phyloP scores from a whole-genome alignment of 2,329 filamentous ascomycete species.

The Aspergillus tubingensis region DNA sequence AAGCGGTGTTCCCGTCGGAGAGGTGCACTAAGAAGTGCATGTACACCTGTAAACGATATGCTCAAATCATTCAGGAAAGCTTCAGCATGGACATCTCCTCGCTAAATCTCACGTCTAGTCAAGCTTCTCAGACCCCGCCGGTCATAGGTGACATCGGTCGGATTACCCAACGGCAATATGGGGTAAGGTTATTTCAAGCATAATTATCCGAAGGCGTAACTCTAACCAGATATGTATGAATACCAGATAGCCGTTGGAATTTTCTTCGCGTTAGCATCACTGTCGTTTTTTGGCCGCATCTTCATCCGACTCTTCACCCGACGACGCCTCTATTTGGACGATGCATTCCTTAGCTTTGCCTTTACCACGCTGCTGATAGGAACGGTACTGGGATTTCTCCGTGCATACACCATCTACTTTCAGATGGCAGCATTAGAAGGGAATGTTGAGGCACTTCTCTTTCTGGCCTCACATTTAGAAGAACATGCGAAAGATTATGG shows the following conservation, averaged over 20 bases:
- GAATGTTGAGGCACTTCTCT: not conserved
- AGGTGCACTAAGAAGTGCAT: not conserved
- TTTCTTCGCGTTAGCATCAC: not conserved
- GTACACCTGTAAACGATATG: too few species aligned
- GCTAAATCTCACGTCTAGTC: too few species aligned
- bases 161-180: not conserved
- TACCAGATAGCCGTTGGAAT: not conserved
- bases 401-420: not conserved
- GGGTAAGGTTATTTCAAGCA: not conserved
- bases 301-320: slow-evolving; percentile 2
- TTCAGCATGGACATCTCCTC: not conserved
- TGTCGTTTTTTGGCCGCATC: not conserved
- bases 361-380: not conserved
- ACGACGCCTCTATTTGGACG: not conserved
- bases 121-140: not conserved
- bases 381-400: not conserved
- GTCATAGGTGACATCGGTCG: not conserved
- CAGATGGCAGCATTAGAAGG: not conserved
- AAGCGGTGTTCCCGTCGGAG: not conserved
- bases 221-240: not conserved
- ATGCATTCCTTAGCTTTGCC: not conserved
- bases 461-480: not conserved
- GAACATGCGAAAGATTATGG: not conserved
- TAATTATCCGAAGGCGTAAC: not conserved
- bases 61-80: not conserved